Evolutionary conservation across 805 yeast species (phyloP), one percentile per base, ranked within the genome.

Genomic region (Metschnikowia drakensbergensis): DNA sequence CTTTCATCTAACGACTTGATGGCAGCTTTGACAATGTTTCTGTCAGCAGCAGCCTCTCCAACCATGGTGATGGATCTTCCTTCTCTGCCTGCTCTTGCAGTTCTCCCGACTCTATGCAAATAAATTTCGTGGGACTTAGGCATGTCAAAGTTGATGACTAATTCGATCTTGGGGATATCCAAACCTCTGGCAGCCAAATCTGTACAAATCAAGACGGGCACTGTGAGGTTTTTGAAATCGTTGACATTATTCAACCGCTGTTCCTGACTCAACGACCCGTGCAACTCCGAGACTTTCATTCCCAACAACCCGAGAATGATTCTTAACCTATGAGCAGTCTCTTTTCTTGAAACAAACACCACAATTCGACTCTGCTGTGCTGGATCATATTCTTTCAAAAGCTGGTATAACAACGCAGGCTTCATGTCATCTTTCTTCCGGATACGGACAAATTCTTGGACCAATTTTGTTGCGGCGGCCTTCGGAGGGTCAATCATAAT

Each of bases 121-220:
- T 94, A 94, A 34, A 92, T 80, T 56, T 94, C 99, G 61, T 87
- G 84, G 29, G 87, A 76, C 66, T 88, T 88, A 44, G 99, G 99
- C 95, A 94, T 88, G 63, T 94, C 99, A 67, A 77, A 94, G 69
- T 94, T 94, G 62, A 94, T 80, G 41, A 94, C 99, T 51, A 86
- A 83, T 66, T 91, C 98, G 65, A 94, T 91, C 69, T 92, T 92
- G 53, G 98, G 98, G 62, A 94, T 94, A 86, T 94, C 99, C 64
- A 94, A 79, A 78, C 99, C 99, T 81, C 99, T 87, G 28, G 99
- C 92, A 2, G 99, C 99, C 66, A 94, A 79, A 78, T 94, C 99
- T 0, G 99, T 94, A 83, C 98, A 94, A 36, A 94, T 77, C 50
- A 94, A 75, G 7, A 92, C 82, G 1, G 98, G 96, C 30, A 91